A percentile compares a stretch with the other conserved stretches of the same genome.
phyloP scores from a whole-genome alignment of 768 basidiomycete genomes.

The Phylloporus sp. region DNA sequence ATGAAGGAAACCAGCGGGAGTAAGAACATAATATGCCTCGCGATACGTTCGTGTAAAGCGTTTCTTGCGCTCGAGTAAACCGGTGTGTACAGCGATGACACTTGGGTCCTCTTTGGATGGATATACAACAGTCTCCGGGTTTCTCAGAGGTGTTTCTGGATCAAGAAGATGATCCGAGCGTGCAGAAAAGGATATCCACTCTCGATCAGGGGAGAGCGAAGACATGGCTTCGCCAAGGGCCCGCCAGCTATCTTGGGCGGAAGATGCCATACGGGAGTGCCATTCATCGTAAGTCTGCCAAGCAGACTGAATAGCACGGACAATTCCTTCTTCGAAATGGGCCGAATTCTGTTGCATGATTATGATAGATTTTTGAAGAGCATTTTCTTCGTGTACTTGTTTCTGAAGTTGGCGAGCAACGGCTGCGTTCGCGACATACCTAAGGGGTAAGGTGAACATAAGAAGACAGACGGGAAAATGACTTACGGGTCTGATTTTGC shows the following conservation, averaged over 20 bases:
- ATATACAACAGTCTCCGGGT: constrained; percentile 73
- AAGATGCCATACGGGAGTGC: constrained; percentile 73
- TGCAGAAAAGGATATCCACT: constrained; percentile 96
- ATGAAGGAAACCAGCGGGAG: constrained; percentile 94
- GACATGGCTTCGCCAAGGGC: constrained; percentile 70
- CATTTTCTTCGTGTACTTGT: constrained; percentile 96
- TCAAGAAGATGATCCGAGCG: constrained; percentile 93
- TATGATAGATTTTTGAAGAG: constrained; percentile 94
- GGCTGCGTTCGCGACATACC: constrained; percentile 64
- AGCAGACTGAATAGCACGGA: constrained; percentile 90
- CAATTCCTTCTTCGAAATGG: constrained; percentile 95
- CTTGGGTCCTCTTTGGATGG: constrained; percentile 89
- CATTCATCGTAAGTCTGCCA: constrained; percentile 98
- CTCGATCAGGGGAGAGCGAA: constrained; percentile 76
- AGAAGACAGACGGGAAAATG: not conserved
- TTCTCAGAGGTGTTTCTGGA: constrained; percentile 91
- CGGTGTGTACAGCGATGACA: constrained; percentile 82
- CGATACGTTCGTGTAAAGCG: constrained; percentile 84
- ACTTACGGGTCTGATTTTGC: constrained; percentile 37
- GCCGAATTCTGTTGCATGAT: constrained; percentile 98
- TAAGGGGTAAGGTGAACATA: constrained; percentile 20
- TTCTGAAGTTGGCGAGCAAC: constrained; percentile 81
- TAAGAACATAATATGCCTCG: constrained; percentile 89
- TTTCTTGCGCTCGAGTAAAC: constrained; percentile 92
- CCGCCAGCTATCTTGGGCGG: constrained; percentile 74